A percentile compares a stretch with the other conserved stretches of the same genome.
Evolutionary conservation across 2,329 filamentous ascomycete species (phyloP).

Genomic region (Cucurbitaria berberidis): DNA sequence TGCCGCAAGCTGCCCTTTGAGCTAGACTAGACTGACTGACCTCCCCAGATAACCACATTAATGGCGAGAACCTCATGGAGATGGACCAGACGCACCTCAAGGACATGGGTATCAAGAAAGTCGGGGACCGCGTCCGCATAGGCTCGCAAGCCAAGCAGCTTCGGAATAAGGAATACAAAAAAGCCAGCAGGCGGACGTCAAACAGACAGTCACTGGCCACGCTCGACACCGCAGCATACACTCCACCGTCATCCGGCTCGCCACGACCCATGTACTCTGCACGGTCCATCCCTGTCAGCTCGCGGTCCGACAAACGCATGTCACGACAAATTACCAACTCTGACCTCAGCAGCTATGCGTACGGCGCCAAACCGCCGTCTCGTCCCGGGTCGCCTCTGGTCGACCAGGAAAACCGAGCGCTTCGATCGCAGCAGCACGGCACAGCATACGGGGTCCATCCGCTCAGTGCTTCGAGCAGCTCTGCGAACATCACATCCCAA

Average conservation of each 20-base stretch:
- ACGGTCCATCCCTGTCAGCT: constrained; percentile 52
- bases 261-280: constrained; percentile 66
- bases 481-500: constrained; percentile 55
- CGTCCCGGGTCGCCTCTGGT: constrained; percentile 74
- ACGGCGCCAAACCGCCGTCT: constrained; percentile 63
- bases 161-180: constrained; percentile 56
- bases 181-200: constrained; percentile 67
- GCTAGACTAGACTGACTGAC: constrained; percentile 28
- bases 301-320: constrained; percentile 56
- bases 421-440: constrained; percentile 65
- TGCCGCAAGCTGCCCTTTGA: constrained; percentile 1
- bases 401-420: constrained; percentile 59
- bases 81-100: constrained; percentile 96
- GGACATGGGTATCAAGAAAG: constrained; percentile 98
- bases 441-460: constrained; percentile 61
- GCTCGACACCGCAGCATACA: constrained; percentile 70
- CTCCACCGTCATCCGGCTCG: constrained; percentile 68
- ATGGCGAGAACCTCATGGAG: constrained; percentile 93
- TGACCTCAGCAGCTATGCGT: constrained; percentile 53
- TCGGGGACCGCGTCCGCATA: constrained; percentile 92
- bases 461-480: constrained; percentile 60
- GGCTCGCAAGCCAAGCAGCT: constrained; percentile 58
- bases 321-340: constrained; percentile 53
- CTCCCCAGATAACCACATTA: constrained; percentile 82
- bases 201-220: constrained; percentile 87